Evolutionary conservation across 495 filamentous ascomycete species (phyloP), one percentile per base, ranked within the genome.

Genomic region (Cercophora samala): DNA sequence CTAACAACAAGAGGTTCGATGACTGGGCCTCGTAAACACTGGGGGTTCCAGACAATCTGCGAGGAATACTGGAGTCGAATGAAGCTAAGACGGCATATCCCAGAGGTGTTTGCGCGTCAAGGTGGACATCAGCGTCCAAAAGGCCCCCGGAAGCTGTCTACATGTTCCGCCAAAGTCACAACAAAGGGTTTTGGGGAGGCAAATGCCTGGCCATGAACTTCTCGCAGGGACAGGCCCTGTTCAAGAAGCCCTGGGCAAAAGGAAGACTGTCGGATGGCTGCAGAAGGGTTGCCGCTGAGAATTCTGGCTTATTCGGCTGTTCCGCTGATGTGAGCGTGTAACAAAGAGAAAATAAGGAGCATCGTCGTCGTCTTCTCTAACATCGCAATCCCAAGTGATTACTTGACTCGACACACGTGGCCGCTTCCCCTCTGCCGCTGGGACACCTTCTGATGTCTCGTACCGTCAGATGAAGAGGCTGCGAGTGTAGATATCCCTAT

Each of bases 381-480:
- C 70, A 71, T 73, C 74, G 73, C 67, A 71, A 73, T 68, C 74
- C 9, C 63, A 68, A 72, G 66, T 73, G 64, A 69, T 74, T 74
- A 69, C 77, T 78, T 79, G 79, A 83, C 81, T 83, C 81, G 81
- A 78, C 78, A 81, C 79, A 82, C 79, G 79, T 82, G 80, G 76
- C 69, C 60, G 46, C 63, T 69, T 70, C 66, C 68, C 70, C 67
- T 11, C 37, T 46, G 37, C 3, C 37, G 13, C 13, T 46, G 11
- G 37, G 15, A 46, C 37, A 13, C 11, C 2, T 46, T 17, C 11
- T 46, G 8, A 13, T 17, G 13, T 5, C 37, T 46, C 37, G 37
- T 46, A 9, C 13, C 37, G 13, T 5, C 5, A 9, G 37, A 46
- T 13, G 37, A 46, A 46, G 37, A 46, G 37, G 2, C 37, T 13